phyloP scores from a whole-genome alignment of 2,329 filamentous ascomycete species.

The Endoconidiophora laricicola region DNA sequence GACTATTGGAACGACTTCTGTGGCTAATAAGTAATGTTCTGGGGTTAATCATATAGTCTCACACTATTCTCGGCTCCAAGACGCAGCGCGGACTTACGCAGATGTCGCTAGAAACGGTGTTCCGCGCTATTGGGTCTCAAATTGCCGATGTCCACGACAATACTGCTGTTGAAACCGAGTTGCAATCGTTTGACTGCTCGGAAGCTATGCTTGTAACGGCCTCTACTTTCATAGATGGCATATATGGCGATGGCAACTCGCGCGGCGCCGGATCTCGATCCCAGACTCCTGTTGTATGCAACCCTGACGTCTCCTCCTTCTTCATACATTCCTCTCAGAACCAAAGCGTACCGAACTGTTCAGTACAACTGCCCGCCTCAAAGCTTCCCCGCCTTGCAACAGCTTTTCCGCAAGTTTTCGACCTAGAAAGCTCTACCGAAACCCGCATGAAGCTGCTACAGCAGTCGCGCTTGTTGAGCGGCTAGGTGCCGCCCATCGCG shows the following conservation, averaged over 20 bases:
- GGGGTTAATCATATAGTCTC: conserved; percentile 42
- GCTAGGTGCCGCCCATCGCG: no score
- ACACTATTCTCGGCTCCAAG: conserved; percentile 84
- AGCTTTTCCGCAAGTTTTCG: no score
- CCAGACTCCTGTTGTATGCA: conserved; percentile 44
- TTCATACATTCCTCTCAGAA: no score
- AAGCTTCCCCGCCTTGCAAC: no score
- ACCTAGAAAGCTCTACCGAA: no score
- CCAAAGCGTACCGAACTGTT: no score
- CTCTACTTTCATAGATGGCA: conserved; percentile 58
- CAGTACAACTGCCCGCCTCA: no score
- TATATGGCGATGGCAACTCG: conserved; percentile 46
- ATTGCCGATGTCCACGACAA: conserved; percentile 46
- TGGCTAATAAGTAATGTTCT: no score
- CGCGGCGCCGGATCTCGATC: conserved; percentile 42
- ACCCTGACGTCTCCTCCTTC: conserved; percentile 27
- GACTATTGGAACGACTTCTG: no score
- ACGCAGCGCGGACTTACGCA: conserved; percentile 80
- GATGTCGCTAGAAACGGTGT: conserved; percentile 77
- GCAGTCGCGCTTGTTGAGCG: no score
- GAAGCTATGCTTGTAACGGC: conserved; percentile 66
- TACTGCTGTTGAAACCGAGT: conserved; percentile 50
- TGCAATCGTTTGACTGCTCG: conserved; percentile 61
- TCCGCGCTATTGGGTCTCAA: conserved; percentile 58
- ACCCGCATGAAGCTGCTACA: no score